phyloP scores from a whole-genome alignment of 352 stramenopile species.

The Globisporangium splendens region DNA sequence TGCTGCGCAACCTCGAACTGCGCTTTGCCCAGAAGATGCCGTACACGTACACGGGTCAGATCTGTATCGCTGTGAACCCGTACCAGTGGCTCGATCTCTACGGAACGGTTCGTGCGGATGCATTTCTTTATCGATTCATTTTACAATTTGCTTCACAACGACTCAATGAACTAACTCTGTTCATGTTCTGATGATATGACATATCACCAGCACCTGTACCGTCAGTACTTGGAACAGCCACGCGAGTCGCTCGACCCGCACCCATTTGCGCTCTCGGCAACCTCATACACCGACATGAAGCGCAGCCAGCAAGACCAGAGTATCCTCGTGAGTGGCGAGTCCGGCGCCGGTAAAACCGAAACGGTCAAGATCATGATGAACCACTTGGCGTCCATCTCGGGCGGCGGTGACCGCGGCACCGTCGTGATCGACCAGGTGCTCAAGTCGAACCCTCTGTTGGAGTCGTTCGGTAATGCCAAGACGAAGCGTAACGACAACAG shows the following conservation, averaged over 20 bases:
- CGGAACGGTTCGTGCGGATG: constrained; percentile 64
- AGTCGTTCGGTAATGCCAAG: constrained; percentile 98
- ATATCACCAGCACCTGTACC: constrained; percentile 39
- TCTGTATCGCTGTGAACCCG: constrained; percentile 95
- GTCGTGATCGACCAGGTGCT: constrained; percentile 91
- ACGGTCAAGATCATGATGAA: constrained; percentile 92
- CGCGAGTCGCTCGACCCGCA: constrained; percentile 68
- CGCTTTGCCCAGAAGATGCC: constrained; percentile 76
- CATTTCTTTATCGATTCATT: too few relatives aligned
- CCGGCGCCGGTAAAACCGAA: constrained; percentile 90
- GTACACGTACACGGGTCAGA: constrained; percentile 96
- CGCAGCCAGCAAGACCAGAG: constrained; percentile 62
- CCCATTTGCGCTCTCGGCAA: constrained; percentile 63
- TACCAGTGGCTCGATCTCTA: constrained; percentile 84
- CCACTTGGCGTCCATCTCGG: constrained; percentile 75
- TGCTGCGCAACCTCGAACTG: constrained; percentile 85
- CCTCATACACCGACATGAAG: constrained; percentile 65
- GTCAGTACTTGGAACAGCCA: constrained; percentile 52
- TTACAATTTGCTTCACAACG: too few relatives aligned
- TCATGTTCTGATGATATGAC: too few relatives aligned
- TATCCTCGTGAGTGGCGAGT: constrained; percentile 86
- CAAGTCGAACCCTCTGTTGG: constrained; percentile 96
- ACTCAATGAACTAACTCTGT: too few relatives aligned
- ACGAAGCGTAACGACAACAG: constrained; percentile 97
- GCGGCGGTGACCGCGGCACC: constrained; percentile 17